Base-by-base conservation (phyloP, 495 filamentous ascomycete species). In the Aspergillus wentii region DNA sequence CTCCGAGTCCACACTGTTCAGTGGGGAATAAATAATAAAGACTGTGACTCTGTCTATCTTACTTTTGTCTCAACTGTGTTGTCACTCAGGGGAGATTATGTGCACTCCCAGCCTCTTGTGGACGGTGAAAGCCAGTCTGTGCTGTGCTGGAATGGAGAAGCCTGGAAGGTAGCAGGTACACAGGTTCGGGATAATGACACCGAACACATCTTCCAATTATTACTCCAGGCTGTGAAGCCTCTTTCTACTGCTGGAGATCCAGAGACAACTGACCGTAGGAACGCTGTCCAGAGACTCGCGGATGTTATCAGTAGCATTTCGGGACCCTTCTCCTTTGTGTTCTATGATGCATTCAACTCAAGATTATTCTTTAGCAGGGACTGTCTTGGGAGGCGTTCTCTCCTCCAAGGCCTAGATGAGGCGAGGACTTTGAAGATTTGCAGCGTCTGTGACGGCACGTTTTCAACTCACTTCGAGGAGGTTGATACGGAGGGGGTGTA, bases 81-180 rank as follows among this genome's bases (percentile, higher is more conserved):
- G 4, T 77, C 89, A 4, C 69, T 99, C 14, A 76, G 92, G 47
- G 91, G 92, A 15, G 72, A 80, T 23, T 68, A 75, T 41, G 49
- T 94, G 30, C 75, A 82, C 13, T 53, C 60, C 10, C 92, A 99
- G 49, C 92, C 92, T 1, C 72, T 94, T 14, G 59, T 71, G 26
- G 79, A 86, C 48, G 13, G 47, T 4, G 40, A 46, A 2, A 75
- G 71, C n/a, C 73, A 73, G 14, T 91, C 85, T 7, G 68, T 86
- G 9, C 71, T 99, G 11, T 96, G 91, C 71, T 99, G 92, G 91
- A 97, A 97, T 50, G 92, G 92, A n/a, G 92, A 99, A 56, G 94
- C 89, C 7, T 99, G 92, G 92, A 82, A 73, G 35, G 72, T 94
- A 36, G 68, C 65, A 14, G 57, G 72, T 10, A 41, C 69, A 18